Base-by-base conservation (phyloP, 2,329 filamentous ascomycete genomes). In the Botryosphaeria dothidea region DNA sequence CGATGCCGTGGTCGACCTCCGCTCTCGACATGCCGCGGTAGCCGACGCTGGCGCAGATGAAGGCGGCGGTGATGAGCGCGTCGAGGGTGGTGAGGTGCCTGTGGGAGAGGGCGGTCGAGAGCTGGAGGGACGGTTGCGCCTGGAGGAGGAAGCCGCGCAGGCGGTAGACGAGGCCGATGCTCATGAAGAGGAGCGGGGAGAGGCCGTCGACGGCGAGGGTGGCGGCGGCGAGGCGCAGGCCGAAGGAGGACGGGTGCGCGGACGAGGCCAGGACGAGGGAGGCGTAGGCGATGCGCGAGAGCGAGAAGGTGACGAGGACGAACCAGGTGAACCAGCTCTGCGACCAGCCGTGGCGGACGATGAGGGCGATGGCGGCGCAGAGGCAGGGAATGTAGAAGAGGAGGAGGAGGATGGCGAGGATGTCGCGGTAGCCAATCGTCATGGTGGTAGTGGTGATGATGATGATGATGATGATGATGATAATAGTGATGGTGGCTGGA, bases 181-280 rank as follows among this genome's bases (percentile, higher is more conserved):
- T 17, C 0, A 13, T 6, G 31, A 62, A 41, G 19, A 62, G 58
- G 27, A 49, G 58, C 3, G 58, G 58, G 19, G 29, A 38, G 2
- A 62, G 29, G 19, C 27, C 58, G 45, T 62, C 58, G 58, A 38
- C 29, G 58, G 58, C 58, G 21, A 62, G 15, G 19, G 58, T 62
- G 1, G 58, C 58, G 45, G 58, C 58, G 13, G 58, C 57, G 43
- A 49, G 6, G 56, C 41, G 56, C 13, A 46, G 29, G 36, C 34
- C 54, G 34, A 13, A 9, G 2, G 9, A 4, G 54, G 19, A 11
- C 4, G 34, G 36, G 36, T 43, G 36, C 11, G 54, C 23, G 34
- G 3, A 7, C n/a, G 36, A 11, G 17, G 41, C 41, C 4, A 61
- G 57, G 4, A 21, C 3, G 25, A 61, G 57, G 15, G 41, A 7